Conservation (phyloP, 1,139 yeast species). For the Blastobotrys elegans region DNA sequence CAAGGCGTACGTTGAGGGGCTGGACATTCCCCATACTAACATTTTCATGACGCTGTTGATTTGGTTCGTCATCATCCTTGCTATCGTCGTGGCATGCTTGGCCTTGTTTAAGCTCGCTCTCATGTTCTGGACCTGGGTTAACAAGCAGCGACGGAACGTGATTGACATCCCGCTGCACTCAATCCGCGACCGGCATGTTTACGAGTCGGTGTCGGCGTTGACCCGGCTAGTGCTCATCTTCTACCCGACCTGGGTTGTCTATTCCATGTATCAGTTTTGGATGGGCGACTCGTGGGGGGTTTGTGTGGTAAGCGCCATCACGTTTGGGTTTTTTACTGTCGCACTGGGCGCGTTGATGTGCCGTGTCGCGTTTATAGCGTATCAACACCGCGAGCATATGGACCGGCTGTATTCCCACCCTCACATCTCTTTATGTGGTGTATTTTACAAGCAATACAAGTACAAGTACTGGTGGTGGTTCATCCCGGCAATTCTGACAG, state of each 20-base stretch:
- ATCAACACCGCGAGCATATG: not conserved
- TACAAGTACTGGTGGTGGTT: conserved; percentile 8
- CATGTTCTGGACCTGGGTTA: not conserved
- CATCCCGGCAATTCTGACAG: not conserved
- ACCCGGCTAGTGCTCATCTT: conserved; percentile 29
- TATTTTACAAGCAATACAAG: not conserved
- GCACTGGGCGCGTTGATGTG: conserved; percentile 6
- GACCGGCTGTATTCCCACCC: not conserved
- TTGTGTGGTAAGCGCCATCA: conserved; percentile 29
- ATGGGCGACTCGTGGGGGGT: conserved; percentile 34
- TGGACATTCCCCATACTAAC: conserved; percentile 32
- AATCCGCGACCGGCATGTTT: not conserved
- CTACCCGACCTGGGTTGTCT: conserved; percentile 34
- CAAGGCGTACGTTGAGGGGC: conserved; percentile 29
- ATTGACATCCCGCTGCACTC: conserved; percentile 3
- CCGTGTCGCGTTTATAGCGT: conserved; percentile 3
- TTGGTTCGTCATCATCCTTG: conserved; percentile 32
- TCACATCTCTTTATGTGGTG: not conserved
- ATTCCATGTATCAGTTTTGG: conserved; percentile 32
- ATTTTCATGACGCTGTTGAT: conserved; percentile 33
- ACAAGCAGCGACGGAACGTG: conserved; percentile 3
- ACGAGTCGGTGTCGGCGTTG: conserved; percentile 19
- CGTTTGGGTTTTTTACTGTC: conserved; percentile 29
- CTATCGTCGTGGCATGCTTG: conserved; percentile 23
- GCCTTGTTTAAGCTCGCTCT: conserved; percentile 21